Conservation (phyloP, 2,329 filamentous ascomycete genomes). For the Botrytis tulipae region DNA sequence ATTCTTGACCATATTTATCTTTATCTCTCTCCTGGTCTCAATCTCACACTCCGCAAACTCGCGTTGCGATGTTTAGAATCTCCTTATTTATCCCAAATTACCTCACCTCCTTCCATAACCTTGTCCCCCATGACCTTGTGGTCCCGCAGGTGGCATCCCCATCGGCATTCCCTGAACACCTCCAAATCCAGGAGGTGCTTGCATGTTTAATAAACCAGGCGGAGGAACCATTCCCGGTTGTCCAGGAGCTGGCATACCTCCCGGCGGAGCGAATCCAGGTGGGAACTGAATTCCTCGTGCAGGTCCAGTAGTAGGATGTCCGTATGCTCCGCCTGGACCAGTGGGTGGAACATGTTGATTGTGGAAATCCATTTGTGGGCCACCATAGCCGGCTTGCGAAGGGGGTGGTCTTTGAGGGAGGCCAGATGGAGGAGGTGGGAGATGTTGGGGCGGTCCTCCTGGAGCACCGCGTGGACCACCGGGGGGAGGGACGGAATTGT, state of each 20-base stretch:
- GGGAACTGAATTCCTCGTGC: constrained; percentile 39
- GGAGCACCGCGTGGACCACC: constrained; percentile 46
- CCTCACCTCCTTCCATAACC: constrained; percentile 17
- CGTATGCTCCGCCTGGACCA: constrained; percentile 34
- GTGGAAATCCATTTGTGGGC: constrained; percentile 52
- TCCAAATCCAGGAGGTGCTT: constrained; percentile 37
- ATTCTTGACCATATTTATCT: no score
- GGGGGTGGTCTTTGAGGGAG: constrained; percentile 68
- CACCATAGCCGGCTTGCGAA: constrained; percentile 65
- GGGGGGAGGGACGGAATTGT: constrained; percentile 38
- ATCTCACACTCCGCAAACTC: background rate
- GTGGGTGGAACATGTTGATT: constrained; percentile 44
- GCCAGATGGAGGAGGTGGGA: constrained; percentile 54
- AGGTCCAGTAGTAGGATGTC: background rate
- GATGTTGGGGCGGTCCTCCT: constrained; percentile 28
- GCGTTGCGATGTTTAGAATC: background rate
- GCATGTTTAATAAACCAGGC: constrained; percentile 26
- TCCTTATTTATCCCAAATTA: background rate
- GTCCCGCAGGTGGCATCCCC: constrained; percentile 33
- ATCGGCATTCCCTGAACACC: constrained; percentile 30
- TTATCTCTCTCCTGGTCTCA: no score
- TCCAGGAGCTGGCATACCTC: background rate
- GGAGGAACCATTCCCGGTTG: constrained; percentile 3
- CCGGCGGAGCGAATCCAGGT: constrained; percentile 40
- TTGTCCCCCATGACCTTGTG: constrained; percentile 28